Evolutionary conservation across 2,329 filamentous ascomycete species (phyloP).

Genomic region (Magnaporthiopsis rhizophila): DNA sequence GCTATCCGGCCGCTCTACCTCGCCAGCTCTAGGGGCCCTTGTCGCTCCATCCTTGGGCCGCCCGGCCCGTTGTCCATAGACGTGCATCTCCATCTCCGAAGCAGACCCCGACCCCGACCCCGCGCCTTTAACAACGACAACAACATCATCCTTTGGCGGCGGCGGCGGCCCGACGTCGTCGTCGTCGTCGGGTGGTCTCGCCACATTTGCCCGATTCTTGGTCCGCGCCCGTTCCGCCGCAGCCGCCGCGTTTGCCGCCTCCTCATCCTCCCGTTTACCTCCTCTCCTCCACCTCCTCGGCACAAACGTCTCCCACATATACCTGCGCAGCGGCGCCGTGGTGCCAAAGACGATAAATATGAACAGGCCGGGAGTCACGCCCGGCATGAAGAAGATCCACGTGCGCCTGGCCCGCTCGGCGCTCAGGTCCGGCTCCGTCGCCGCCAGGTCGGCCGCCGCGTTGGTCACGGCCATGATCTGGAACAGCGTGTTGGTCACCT

Average conservation of each 20-base stretch:
- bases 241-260: background rate
- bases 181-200: background rate
- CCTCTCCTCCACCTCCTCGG: background rate
- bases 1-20: background rate
- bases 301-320: conserved; percentile 2
- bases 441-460: background rate
- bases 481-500: conserved; percentile 20
- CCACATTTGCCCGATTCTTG: background rate
- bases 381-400: conserved; percentile 8
- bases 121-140: too few relatives aligned
- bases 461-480: conserved; percentile 17
- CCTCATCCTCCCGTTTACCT: background rate
- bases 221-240: background rate
- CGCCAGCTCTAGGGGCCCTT: background rate
- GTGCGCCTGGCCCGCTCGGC: background rate
- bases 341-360: conserved; percentile 7
- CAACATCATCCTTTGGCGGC: background rate
- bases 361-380: conserved; percentile 4
- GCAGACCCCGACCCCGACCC: too few relatives aligned
- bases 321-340: conserved; percentile 3
- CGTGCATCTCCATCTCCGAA: too few relatives aligned
- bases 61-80: too few relatives aligned
- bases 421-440: background rate
- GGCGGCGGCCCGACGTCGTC: background rate
- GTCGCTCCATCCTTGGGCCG: too few relatives aligned